These are phyloP conservation scores for Rhododendron simsii DNA, from an alignment of 148 eudicot species.

Conservation along the genomic window DNA sequence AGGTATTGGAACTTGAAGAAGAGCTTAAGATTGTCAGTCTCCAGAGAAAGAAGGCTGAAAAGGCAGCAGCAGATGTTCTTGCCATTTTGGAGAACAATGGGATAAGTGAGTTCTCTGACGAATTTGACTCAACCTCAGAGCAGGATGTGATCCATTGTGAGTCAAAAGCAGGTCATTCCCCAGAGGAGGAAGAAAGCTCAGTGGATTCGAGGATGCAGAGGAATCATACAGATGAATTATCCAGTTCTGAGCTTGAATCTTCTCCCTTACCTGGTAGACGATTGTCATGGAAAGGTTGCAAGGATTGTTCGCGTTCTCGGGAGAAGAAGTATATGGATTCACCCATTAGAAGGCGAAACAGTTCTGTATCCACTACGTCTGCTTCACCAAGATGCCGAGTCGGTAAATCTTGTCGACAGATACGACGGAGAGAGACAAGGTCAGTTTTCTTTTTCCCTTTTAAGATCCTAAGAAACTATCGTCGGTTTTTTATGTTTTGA, in stretches of 20 bases:
- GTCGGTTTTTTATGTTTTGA: neutral
- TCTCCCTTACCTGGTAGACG: slow-evolving; percentile 53
- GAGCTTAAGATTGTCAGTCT: slow-evolving; percentile 63
- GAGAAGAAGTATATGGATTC: slow-evolving; percentile 46
- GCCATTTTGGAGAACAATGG: slow-evolving; percentile 65
- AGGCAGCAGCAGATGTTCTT: slow-evolving; percentile 66
- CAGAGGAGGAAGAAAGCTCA: slow-evolving; percentile 27
- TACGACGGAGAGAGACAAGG: slow-evolving; percentile 49
- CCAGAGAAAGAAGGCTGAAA: slow-evolving; percentile 85
- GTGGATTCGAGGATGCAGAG: slow-evolving; percentile 19
- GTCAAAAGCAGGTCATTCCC: slow-evolving; percentile 25
- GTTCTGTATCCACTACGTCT: slow-evolving; percentile 33
- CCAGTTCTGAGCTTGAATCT: slow-evolving; percentile 63
- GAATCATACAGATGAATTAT: slow-evolving; percentile 36
- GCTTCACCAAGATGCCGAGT: slow-evolving; percentile 45
- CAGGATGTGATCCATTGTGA: slow-evolving; percentile 44
- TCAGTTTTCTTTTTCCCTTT: slow-evolving; percentile 14
- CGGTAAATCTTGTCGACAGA: slow-evolving; percentile 84
- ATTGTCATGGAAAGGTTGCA: slow-evolving; percentile 82
- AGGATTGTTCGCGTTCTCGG: slow-evolving; percentile 31
- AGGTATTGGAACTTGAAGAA: slow-evolving; percentile 81
- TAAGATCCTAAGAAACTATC: neutral
- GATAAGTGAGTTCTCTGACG: slow-evolving; percentile 56
- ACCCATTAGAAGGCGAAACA: slow-evolving; percentile 38
- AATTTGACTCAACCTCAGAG: slow-evolving; percentile 55